These are phyloP conservation scores for Sanghuangporus baumii DNA, from an alignment of 1,284 basidiomycete species.

Conservation along the genomic window DNA sequence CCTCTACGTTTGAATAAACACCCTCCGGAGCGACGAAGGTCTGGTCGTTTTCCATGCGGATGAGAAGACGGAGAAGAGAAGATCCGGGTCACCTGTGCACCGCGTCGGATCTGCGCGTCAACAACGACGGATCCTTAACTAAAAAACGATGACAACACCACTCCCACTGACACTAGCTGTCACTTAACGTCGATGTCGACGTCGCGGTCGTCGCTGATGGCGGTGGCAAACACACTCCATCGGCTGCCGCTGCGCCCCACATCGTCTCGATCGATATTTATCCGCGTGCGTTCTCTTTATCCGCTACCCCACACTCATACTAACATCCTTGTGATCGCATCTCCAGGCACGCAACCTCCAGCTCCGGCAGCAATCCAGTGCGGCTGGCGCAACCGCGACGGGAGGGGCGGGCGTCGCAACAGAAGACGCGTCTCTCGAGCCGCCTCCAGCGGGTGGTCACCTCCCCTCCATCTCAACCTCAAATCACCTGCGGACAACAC, in stretches of 20 bases:
- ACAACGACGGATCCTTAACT: not conserved
- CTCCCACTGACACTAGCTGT: not conserved
- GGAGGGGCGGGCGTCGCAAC: conserved; percentile 19
- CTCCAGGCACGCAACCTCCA: not conserved
- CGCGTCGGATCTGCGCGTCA: conserved; percentile 1
- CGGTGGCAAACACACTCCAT: not conserved
- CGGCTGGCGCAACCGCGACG: not conserved
- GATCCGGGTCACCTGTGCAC: not conserved
- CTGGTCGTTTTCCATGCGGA: conserved; percentile 67
- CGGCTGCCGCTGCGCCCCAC: not conserved
- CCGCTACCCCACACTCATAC: not conserved
- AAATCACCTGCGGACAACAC: conserved; percentile 50
- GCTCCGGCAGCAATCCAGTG: conserved; percentile 8
- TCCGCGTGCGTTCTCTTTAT: not conserved
- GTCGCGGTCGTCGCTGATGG: not conserved
- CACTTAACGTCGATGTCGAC: not conserved
- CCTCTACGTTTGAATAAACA: conserved; percentile 80
- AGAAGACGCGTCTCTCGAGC: conserved; percentile 52
- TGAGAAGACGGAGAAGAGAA: not conserved
- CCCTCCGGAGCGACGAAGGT: conserved; percentile 84
- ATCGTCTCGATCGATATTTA: not conserved
- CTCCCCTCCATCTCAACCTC: conserved; percentile 65
- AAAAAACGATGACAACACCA: not conserved
- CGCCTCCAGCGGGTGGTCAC: conserved; percentile 71
- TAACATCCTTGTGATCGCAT: conserved; percentile 16